phyloP scores from a whole-genome alignment of 73 alveolate genomes.

The Blepharisma stoltei region DNA sequence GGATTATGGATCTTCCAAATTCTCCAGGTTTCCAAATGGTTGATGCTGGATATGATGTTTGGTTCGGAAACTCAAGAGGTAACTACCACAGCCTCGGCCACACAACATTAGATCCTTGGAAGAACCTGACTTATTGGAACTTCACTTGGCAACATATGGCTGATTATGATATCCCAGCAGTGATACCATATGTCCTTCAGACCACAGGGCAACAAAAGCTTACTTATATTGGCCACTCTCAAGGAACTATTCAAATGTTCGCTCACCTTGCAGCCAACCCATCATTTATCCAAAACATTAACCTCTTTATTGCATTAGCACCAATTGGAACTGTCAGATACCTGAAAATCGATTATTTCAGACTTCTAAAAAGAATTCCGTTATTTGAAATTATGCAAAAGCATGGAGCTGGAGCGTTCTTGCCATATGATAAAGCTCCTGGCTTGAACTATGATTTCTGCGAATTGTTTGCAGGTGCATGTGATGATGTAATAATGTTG shows the following conservation, averaged over 20 bases:
- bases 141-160: conserved; percentile 91
- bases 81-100: conserved; percentile 46
- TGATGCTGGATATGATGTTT: conserved; percentile 83
- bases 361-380: conserved; percentile 24
- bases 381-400: conserved; percentile 35
- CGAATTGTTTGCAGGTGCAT: conserved; percentile 33
- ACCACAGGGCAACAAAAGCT: conserved; percentile 70
- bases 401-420: conserved; percentile 40
- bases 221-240: conserved; percentile 92
- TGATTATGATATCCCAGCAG: conserved; percentile 81
- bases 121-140: conserved; percentile 75
- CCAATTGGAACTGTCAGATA: conserved; percentile 54
- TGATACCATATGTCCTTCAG: conserved; percentile 60
- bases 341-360: conserved; percentile 24
- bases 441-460: conserved; percentile 33
- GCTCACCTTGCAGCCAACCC: conserved; percentile 60
- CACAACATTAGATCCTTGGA: conserved; percentile 47
- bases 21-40: conserved; percentile 80
- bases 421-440: conserved; percentile 11
- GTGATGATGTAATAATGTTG: conserved; percentile 49
- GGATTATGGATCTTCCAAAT: conserved; percentile 65
- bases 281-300: conserved; percentile 37
- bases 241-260: conserved; percentile 91
- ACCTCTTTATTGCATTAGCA: conserved; percentile 50
- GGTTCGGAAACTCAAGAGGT: conserved; percentile 92